These are phyloP conservation scores for Microbotryomycetes sp. DNA, from an alignment of 1,284 basidiomycete species.

Conservation along the genomic window DNA sequence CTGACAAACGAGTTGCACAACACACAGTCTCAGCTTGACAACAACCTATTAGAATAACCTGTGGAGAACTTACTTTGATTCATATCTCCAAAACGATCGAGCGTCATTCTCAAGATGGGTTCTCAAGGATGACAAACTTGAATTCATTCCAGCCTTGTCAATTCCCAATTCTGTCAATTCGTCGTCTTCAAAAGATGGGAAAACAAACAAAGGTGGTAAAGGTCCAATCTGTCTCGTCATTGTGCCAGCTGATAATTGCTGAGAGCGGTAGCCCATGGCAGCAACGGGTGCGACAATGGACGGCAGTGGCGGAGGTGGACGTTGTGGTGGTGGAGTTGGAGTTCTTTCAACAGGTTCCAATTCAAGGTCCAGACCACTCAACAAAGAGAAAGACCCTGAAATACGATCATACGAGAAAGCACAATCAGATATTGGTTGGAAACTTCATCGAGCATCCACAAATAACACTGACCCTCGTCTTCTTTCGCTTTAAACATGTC, in stretches of 20 bases:
- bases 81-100: conserved; percentile 19
- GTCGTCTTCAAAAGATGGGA: conserved; percentile 9
- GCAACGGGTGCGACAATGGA: too few relatives aligned
- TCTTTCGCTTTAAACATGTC: conserved; percentile 29
- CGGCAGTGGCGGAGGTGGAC: conserved; percentile 3
- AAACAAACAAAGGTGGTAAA: conserved; percentile 17
- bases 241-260: too few relatives aligned
- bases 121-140: conserved; percentile 1
- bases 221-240: conserved; percentile 9
- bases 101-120: conserved; percentile 4
- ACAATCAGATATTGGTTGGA: background rate
- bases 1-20: conserved; percentile 5
- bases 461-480: conserved; percentile 9
- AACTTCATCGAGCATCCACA: background rate
- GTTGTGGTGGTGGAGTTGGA: conserved; percentile 12
- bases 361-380: conserved; percentile 29
- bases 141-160: background rate
- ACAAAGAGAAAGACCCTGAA: conserved; percentile 25
- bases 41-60: background rate
- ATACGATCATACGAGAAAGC: background rate
- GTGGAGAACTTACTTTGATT: conserved; percentile 15
- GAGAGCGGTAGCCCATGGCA: background rate
- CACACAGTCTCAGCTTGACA: too few relatives aligned
- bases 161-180: background rate
- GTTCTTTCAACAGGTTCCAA: conserved; percentile 13